phyloP scores from a whole-genome alignment of 345 rosid species.

The Lenwebbia sp. region DNA sequence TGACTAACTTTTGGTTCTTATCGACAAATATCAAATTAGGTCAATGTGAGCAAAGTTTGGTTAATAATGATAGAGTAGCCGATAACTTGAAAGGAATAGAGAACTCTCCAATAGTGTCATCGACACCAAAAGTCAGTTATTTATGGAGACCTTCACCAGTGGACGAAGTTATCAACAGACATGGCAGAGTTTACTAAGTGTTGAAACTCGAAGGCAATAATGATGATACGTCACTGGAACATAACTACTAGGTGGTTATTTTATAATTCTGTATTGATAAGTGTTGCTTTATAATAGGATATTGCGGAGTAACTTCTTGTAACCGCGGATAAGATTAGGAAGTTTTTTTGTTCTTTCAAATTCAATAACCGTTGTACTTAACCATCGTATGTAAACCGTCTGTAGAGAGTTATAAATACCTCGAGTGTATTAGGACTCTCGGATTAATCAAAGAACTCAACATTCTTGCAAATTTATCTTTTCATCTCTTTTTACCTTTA shows the following conservation, averaged over 20 bases:
- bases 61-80: accelerated
- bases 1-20: neutral
- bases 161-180: accelerated
- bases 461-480: accelerated
- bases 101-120: neutral
- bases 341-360: neutral
- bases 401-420: neutral
- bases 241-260: neutral
- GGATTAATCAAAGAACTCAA: neutral
- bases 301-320: neutral
- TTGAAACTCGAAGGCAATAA: neutral
- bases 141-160: neutral
- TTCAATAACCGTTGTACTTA: neutral
- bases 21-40: accelerated
- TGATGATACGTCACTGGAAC: neutral
- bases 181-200: neutral
- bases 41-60: neutral
- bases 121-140: neutral
- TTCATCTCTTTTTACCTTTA: neutral
- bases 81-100: neutral
- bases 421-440: neutral
- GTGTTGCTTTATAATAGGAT: neutral
- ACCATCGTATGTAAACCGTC: neutral
- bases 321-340: accelerated
- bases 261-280: neutral